These are phyloP conservation scores for Backusella australiensis DNA, from an alignment of 192 early-diverging fungal genomes.

Conservation along the genomic window DNA sequence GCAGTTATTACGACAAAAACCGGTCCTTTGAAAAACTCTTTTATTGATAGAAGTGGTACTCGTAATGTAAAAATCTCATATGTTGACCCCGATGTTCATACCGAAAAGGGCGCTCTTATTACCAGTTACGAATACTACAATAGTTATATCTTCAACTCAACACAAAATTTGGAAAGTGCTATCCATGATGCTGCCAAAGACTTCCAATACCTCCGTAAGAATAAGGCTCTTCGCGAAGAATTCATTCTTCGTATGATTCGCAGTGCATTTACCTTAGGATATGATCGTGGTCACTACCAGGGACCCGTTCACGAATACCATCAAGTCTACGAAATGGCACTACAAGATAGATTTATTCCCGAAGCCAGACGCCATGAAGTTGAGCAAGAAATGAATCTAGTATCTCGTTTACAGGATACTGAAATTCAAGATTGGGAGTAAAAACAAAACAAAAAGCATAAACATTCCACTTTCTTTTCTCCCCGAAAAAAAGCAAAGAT, in stretches of 20 bases:
- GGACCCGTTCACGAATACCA: slow-evolving; percentile 52
- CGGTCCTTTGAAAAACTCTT: slow-evolving; percentile 48
- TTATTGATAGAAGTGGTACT: slow-evolving; percentile 39
- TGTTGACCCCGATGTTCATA: slow-evolving; percentile 10
- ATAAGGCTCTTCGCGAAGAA: slow-evolving; percentile 39
- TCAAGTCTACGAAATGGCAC: slow-evolving; percentile 20
- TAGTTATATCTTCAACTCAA: slow-evolving; percentile 38
- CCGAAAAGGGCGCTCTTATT: slow-evolving; percentile 17
- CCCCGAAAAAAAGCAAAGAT: neutral
- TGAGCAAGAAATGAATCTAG: slow-evolving; percentile 10
- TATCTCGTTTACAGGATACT: slow-evolving; percentile 4
- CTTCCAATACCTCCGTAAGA: slow-evolving; percentile 19
- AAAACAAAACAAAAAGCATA: neutral
- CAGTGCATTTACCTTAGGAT: slow-evolving; percentile 46
- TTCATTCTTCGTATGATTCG: slow-evolving; percentile 44
- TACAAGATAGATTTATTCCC: slow-evolving; percentile 10
- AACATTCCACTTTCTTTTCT: neutral
- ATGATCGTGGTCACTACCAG: slow-evolving; percentile 38
- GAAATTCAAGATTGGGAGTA: slow-evolving; percentile 9
- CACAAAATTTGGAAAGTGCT: slow-evolving; percentile 27
- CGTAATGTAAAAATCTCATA: slow-evolving; percentile 1
- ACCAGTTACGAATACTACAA: slow-evolving; percentile 40
- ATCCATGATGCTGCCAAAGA: slow-evolving; percentile 40
- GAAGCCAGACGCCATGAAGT: slow-evolving; percentile 4
- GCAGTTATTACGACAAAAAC: slow-evolving; percentile 46